Evolutionary conservation across 2,329 filamentous ascomycete species (phyloP), one percentile per base, ranked within the genome.

Genomic region (Aspergillus sp.): DNA sequence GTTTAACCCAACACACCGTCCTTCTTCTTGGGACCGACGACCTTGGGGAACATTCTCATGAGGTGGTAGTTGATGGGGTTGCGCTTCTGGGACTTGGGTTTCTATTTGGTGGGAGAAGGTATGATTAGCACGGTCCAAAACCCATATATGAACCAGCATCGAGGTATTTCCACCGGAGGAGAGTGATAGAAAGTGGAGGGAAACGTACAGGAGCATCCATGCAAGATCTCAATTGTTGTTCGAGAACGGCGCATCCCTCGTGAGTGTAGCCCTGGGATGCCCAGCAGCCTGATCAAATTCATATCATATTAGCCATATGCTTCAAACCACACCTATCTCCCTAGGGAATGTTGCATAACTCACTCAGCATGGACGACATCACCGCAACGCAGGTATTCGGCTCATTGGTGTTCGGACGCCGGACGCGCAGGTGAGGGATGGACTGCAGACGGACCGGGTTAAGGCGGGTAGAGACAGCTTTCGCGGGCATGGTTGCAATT

Each of bases 41-140:
- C 82, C 75, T 88, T 86, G 13, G 87, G 86, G 70, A 89, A 90
- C 81, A 90, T 85, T 71, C 95, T 86, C 66, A 86, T 85, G 47
- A 98, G 82, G 75, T 97, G 93, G 82, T 93, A 93, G 80, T 98
- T 98, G 85, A 98, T 92, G 65, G 85, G 87, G 76, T 88, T 94
- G 81, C 88, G 91, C 74, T 86, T 85, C 65, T 78, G 75, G 58
- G 79, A 76, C 64, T 77, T 76, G 51, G 83, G 77, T 82, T 82
- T 86, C 86, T 88, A 73, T 63, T 60, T 58, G 57, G 38, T 25
- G 52, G 52, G 59, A 23, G 50, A 54, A 62, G 50, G 52, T 41
- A 57, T 49, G 25, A 3, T 10, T 19, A 15, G 17, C 27, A 38
- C 6, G 11, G 25, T 27, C 25, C 25, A 8, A 7, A 27, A 8